Base-by-base conservation (phyloP, 768 basidiomycete species). In the Lanmaoa pseudosensibilis region DNA sequence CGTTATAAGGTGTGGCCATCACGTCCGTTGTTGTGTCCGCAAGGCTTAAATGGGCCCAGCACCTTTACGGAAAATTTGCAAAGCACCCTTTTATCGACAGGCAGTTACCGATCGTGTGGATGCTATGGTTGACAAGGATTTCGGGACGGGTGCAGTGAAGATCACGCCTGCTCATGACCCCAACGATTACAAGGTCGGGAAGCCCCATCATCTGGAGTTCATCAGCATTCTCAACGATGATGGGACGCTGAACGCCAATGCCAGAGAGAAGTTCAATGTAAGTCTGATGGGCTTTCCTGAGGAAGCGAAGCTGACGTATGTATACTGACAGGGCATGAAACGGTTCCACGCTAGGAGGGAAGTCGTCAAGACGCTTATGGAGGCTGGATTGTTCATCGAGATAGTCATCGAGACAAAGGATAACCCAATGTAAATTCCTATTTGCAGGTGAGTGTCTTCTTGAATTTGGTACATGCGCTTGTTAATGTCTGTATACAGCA, bases 381-480 rank as follows among this genome's bases (percentile, higher is more conserved):
- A 92, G 54, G 77, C 82, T 21, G 95, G 92, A 1, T 73, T 97
- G 5, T 98, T 84, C 68, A 76, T 98, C 39, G n/a, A n/a, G n/a
- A n/a, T n/a, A n/a, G n/a, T n/a, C n/a, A n/a, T n/a, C n/a, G 95
- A 95, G 71, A 87, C 87, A 15, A 95, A 94, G 73, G 92, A 98
- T 65, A 98, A 99, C 74, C 87, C 94, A 10, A 98, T 99, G 97
- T 88, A 88, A 65, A 92, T 99, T 40, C 96, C 96, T 2, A 77
- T 98, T 50, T 98, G 96, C 86, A 85, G 80, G 91, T 86, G 39
- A 49, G 65, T 39, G 37, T 69, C 18, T 33, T 13, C 34, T 25
- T 53, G 34, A 10, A 12, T 40, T 52, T 36, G 12, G 34, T 7
- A 9, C 19, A 21, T 37, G 13, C 15, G 27, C 10, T 10, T 52